phyloP scores from a whole-genome alignment of 192 early-diverging fungal species.

The Cladochytrium replicatum region DNA sequence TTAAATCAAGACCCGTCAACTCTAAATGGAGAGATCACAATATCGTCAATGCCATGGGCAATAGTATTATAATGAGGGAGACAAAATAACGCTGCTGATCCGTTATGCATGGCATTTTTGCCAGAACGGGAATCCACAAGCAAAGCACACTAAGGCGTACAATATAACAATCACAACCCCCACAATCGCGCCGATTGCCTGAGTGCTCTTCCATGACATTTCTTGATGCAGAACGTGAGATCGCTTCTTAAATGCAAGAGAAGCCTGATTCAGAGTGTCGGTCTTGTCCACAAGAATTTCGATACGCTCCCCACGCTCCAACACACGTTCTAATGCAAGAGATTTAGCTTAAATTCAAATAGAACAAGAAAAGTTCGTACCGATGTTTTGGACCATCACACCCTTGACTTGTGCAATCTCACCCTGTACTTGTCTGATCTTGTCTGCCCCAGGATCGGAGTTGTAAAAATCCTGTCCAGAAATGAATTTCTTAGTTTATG shows the following conservation, averaged over 20 bases:
- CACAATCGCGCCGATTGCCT: conserved; percentile 61
- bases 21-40: no score
- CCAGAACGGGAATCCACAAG: conserved; percentile 73
- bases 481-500: background rate
- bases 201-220: conserved; percentile 95
- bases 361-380: conserved; percentile 17
- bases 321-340: conserved; percentile 53
- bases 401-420: conserved; percentile 91
- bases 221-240: conserved; percentile 70
- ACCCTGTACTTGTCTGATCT: conserved; percentile 69
- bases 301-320: conserved; percentile 81
- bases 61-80: no score
- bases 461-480: conserved; percentile 57
- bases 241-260: conserved; percentile 83
- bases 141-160: conserved; percentile 61
- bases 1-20: no score
- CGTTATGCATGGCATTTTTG: conserved; percentile 35
- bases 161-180: conserved; percentile 53
- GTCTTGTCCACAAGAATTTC: conserved; percentile 87
- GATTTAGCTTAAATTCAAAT: conserved; percentile 1
- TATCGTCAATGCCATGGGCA: no score
- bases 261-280: conserved; percentile 73
- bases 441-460: conserved; percentile 58
- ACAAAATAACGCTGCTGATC: no score
- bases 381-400: conserved; percentile 92